These are phyloP conservation scores for Tympanopsis confertula DNA, from an alignment of 2,329 filamentous ascomycete species.

Conservation along the genomic window DNA sequence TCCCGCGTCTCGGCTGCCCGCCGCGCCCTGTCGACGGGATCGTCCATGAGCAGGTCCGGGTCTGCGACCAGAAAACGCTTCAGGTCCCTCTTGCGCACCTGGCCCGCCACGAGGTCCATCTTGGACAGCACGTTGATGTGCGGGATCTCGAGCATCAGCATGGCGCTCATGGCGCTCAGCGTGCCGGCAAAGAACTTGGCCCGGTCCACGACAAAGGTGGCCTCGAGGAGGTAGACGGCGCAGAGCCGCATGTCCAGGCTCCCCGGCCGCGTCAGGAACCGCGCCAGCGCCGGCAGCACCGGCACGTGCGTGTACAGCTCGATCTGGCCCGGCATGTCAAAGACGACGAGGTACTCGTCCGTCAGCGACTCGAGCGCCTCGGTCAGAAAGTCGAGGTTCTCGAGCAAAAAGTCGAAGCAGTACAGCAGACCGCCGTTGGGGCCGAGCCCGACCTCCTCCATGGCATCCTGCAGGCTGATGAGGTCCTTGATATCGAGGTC, in stretches of 20 bases:
- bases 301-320: constrained; percentile 97
- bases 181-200: constrained; percentile 97
- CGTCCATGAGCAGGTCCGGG: constrained; percentile 68
- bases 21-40: constrained; percentile 41
- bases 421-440: constrained; percentile 90
- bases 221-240: constrained; percentile 87
- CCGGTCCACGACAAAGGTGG: constrained; percentile 87
- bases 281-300: constrained; percentile 73
- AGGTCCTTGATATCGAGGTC: constrained; percentile 93
- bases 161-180: constrained; percentile 91
- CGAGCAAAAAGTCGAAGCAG: constrained; percentile 90
- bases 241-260: constrained; percentile 83
- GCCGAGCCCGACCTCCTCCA: constrained; percentile 84
- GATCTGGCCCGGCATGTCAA: constrained; percentile 98
- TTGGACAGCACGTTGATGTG: constrained; percentile 95
- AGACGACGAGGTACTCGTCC: constrained; percentile 92
- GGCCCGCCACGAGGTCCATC: constrained; percentile 91
- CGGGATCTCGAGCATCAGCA: constrained; percentile 96
- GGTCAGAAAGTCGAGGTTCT: constrained; percentile 85
- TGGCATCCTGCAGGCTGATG: constrained; percentile 86
- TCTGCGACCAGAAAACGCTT: constrained; percentile 87
- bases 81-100: constrained; percentile 75
- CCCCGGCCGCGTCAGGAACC: constrained; percentile 67
- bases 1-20: constrained; percentile 23
- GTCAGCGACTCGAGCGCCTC: constrained; percentile 74